Conservation (phyloP, 2,329 filamentous ascomycete genomes). For the Macrophomina tecta region DNA sequence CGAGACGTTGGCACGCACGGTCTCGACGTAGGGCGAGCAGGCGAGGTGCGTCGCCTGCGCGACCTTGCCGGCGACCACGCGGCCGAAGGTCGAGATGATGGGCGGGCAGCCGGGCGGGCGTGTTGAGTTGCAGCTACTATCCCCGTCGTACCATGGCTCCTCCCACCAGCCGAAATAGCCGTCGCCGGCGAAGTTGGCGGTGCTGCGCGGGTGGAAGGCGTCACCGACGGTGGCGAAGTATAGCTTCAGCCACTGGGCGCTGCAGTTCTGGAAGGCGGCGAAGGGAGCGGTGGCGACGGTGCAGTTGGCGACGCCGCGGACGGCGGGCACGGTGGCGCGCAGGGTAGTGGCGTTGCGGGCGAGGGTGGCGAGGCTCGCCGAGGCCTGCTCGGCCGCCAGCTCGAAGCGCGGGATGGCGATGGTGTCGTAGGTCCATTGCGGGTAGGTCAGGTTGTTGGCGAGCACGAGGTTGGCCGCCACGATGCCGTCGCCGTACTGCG, state of each 20-base stretch:
- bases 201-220: not conserved
- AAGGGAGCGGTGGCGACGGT: not conserved
- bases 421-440: not conserved
- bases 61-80: not conserved
- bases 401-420: not conserved
- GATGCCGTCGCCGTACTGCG: not conserved
- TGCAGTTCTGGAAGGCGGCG: not conserved
- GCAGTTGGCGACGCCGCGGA: slow-evolving; percentile 3
- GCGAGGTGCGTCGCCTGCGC: not conserved
- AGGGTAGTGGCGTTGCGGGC: not conserved
- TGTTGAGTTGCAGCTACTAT: not conserved
- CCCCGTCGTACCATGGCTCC: not conserved
- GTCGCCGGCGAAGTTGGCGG: not conserved
- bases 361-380: not conserved
- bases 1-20: not conserved
- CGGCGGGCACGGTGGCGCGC: not conserved
- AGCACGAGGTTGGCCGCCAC: not conserved
- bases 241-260: not conserved
- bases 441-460: not conserved
- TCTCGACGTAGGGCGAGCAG: slow-evolving; percentile 8
- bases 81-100: not conserved
- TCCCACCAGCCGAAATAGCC: slow-evolving; percentile 6
- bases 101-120: not conserved
- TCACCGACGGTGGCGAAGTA: not conserved
- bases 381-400: not conserved